A percentile compares a stretch with the other conserved stretches of the same genome.
These are phyloP conservation scores for Epithemia pelagica DNA, from an alignment of 108 stramenopile genomes.

Conservation along the genomic window DNA sequence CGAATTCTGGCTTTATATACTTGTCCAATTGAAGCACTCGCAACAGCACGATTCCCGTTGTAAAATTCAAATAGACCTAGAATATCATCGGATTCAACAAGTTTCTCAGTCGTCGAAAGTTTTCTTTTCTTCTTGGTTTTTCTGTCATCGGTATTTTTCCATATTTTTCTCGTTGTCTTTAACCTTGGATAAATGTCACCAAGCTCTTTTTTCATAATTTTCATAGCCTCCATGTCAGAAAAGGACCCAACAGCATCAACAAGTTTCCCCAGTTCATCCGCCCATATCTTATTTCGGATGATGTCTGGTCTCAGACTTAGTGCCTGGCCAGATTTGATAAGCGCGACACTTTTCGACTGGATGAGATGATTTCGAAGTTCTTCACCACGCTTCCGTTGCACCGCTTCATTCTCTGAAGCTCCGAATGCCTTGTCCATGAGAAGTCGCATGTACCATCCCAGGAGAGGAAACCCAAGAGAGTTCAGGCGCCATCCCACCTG, in stretches of 20 bases:
- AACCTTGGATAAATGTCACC: constrained; percentile 43
- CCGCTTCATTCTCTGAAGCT: constrained; percentile 31
- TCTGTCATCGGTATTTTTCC: constrained; percentile 18
- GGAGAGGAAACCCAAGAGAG: constrained; percentile 59
- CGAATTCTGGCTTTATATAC: constrained; percentile 71
- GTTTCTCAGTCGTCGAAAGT: constrained; percentile 28
- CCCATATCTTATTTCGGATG: constrained; percentile 65
- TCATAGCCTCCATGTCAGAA: constrained; percentile 71
- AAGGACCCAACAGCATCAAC: constrained; percentile 83
- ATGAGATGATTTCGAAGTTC: constrained; percentile 63
- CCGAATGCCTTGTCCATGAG: constrained; percentile 55
- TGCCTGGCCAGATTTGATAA: constrained; percentile 82
- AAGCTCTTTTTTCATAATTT: constrained; percentile 64
- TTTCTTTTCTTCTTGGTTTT: constrained; percentile 9
- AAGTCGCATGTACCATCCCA: constrained; percentile 71
- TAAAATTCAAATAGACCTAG: constrained; percentile 74
- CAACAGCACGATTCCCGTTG: constrained; percentile 57
- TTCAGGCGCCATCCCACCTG: constrained; percentile 72
- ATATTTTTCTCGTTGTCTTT: constrained; percentile 17
- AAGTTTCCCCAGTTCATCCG: constrained; percentile 76
- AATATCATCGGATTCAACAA: constrained; percentile 59
- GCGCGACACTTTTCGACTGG: constrained; percentile 57
- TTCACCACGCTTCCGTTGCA: constrained; percentile 61
- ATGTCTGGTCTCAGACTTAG: constrained; percentile 77
- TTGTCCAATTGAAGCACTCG: constrained; percentile 86